Conservation (phyloP, 257 asterid species). For the Lycium barbarum region DNA sequence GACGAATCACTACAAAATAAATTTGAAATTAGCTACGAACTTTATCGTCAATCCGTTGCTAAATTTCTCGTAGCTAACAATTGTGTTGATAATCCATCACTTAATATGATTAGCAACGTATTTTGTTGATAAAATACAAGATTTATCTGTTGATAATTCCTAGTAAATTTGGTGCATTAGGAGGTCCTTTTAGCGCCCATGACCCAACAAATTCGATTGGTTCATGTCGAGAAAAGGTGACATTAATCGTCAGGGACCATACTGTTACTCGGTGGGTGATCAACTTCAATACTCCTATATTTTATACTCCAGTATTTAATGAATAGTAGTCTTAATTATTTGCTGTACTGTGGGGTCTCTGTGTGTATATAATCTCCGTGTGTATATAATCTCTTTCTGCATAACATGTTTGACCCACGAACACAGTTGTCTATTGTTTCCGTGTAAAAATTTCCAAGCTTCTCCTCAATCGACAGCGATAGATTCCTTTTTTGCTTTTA, state of each 20-base stretch:
- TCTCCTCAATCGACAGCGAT: conserved; percentile 1
- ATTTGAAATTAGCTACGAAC: too few species aligned
- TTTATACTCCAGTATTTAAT: neutral
- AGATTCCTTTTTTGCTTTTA: neutral
- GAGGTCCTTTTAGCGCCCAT: neutral
- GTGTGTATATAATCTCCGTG: neutral
- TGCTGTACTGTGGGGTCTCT: conserved; percentile 26
- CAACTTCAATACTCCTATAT: neutral
- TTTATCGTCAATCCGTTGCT: too few species aligned
- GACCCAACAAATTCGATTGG: neutral
- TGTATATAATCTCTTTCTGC: conserved; percentile 8
- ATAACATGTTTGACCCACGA: conserved; percentile 17
- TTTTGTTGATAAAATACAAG: too few species aligned
- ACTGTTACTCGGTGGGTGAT: neutral
- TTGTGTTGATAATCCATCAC: too few species aligned
- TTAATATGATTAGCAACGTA: too few species aligned
- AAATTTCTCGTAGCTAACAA: too few species aligned
- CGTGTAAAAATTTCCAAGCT: conserved; percentile 22
- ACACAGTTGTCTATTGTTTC: neutral
- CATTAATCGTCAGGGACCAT: conserved; percentile 19
- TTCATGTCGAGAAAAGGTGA: neutral
- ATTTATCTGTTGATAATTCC: too few species aligned
- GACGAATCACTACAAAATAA: too few species aligned
- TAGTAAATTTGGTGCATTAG: neutral
- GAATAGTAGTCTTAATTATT: neutral